These are phyloP conservation scores for Vitis hybrid DNA, from an alignment of 177 flowering plant species.

Conservation along the genomic window DNA sequence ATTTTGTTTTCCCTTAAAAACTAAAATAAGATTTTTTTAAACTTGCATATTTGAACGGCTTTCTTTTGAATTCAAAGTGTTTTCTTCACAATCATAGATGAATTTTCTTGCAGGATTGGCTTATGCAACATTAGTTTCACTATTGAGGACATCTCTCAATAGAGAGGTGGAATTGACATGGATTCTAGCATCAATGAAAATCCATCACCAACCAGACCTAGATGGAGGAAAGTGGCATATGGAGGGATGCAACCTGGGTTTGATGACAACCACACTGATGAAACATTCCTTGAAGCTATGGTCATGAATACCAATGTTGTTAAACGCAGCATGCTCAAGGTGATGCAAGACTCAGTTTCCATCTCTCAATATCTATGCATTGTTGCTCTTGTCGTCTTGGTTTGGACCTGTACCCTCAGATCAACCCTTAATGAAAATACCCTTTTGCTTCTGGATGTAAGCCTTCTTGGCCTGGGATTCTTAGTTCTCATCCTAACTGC, in stretches of 20 bases:
- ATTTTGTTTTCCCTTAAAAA: no score
- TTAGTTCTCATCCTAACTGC: conserved; percentile 64
- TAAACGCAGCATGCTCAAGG: conserved; percentile 69
- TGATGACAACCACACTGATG: conserved; percentile 86
- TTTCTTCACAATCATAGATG: no score
- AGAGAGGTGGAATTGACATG: conserved; percentile 22
- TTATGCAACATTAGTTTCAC: no score
- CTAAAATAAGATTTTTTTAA: no score
- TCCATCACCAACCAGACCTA: conserved; percentile 29
- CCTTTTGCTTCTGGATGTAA: conserved; percentile 59
- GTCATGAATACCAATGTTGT: conserved; percentile 80
- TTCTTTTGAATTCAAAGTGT: no score
- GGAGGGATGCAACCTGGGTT: conserved; percentile 97
- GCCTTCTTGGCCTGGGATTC: conserved; percentile 74
- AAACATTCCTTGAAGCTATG: conserved; percentile 87
- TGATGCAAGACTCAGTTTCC: conserved; percentile 79
- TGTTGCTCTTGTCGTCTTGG: conserved; percentile 83
- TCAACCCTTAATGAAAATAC: conserved; percentile 54
- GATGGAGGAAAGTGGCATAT: conserved; percentile 94
- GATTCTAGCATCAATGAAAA: conserved; percentile 17
- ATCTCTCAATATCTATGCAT: conserved; percentile 85
- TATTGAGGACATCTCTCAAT: not conserved
- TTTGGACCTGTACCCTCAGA: conserved; percentile 72
- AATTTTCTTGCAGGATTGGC: no score
- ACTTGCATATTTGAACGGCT: no score